Evolutionary conservation across 768 basidiomycete species (phyloP), one percentile per base, ranked within the genome.

Genomic region (Phlebiopsis gigantea): DNA sequence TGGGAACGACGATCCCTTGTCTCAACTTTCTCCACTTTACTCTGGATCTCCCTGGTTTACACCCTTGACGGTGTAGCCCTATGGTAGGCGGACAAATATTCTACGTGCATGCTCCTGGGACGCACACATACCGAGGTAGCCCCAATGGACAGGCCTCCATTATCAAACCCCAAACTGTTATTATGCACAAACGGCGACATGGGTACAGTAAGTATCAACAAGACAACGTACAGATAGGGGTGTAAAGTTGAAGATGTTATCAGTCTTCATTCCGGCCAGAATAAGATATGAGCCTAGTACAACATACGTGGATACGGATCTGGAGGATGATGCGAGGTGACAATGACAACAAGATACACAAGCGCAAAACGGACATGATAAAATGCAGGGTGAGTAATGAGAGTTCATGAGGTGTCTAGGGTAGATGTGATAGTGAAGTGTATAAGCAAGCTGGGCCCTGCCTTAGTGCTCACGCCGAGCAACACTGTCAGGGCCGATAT

Each of bases 391-490:
- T 21, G 17, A 51, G n/a, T 2, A 5, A 17, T 19, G 19, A 51
- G 34, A 41, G 48, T n/a, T 22, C 9, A 10, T 34, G 50, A 29
- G 39, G 24, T 45, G 10, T 45, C 6, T 22, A 21, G 17, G 34
- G n/a, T 29, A 45, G 41, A 28, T 28, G 29, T 19, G 24, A 21
- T 12, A 19, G 25, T 31, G 53, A 39, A 14, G 5, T 25, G 5
- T 5, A 4, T 4, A 28, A 5, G 25, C 4, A 22, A 21, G 14
- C 8, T 43, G 25, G 14, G 6, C 10, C 15, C 15, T 5, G 31
- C n/a, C 48, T 31, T 46, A 68, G 52, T 66, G 65, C 59, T 70
- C 69, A 54, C 67, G 66, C 14, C 61, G 56, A 42, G 63, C 67
- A 39, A 67, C 64, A 51, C 64, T 63, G 24, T 64, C 69, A 14